Percentiles rank a stretch among this genome's conserved stretches.
These are phyloP conservation scores for Draba incana DNA, from an alignment of 345 rosid genomes.

Conservation along the genomic window DNA sequence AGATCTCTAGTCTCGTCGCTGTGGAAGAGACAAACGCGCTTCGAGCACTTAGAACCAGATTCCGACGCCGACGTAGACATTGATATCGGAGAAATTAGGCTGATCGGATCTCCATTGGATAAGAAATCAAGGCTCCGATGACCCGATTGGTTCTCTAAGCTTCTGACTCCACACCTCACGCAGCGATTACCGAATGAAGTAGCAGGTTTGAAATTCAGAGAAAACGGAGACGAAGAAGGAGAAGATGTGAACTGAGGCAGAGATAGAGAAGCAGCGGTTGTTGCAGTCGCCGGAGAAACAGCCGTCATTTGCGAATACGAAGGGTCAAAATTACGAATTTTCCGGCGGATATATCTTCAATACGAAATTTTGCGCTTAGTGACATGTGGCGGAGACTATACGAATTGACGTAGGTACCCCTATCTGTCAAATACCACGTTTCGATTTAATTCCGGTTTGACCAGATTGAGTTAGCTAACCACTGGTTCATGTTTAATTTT, in stretches of 20 bases:
- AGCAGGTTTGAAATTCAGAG: slow-evolving; percentile 33
- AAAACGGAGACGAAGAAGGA: slow-evolving; percentile 26
- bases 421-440: slow-evolving; percentile 42
- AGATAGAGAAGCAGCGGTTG: slow-evolving; percentile 24
- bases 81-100: slow-evolving; percentile 47
- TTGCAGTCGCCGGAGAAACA: slow-evolving; percentile 41
- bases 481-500: neutral
- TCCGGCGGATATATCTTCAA: slow-evolving; percentile 32
- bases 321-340: slow-evolving; percentile 34
- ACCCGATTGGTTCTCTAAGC: slow-evolving; percentile 58
- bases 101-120: slow-evolving; percentile 53
- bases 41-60: slow-evolving; percentile 54
- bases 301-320: slow-evolving; percentile 43
- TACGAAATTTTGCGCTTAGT: slow-evolving; percentile 14
- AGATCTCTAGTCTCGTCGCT: slow-evolving; percentile 77
- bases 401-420: slow-evolving; percentile 23
- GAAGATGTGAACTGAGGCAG: slow-evolving; percentile 12
- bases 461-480: slow-evolving; percentile 7
- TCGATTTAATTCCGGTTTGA: slow-evolving; percentile 14
- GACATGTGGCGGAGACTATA: neutral
- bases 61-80: slow-evolving; percentile 57
- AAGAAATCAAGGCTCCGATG: slow-evolving; percentile 55
- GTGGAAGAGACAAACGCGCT: slow-evolving; percentile 75
- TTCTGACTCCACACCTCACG: slow-evolving; percentile 54
- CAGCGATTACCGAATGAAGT: slow-evolving; percentile 23